These are phyloP conservation scores for Chenopodium album DNA, from an alignment of 148 eudicot species.

Conservation along the genomic window DNA sequence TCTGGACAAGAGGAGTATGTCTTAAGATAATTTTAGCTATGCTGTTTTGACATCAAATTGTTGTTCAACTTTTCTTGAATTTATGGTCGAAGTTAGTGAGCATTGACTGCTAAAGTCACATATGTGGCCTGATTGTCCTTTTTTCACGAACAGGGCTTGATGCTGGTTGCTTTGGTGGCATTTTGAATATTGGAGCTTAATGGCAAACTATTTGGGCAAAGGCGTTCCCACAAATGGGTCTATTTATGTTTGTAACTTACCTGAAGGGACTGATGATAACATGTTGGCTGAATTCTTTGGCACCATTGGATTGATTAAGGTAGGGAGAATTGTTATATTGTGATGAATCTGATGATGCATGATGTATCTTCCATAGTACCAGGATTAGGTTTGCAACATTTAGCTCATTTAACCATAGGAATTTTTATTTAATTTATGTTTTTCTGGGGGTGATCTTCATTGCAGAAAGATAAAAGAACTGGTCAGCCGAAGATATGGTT, in stretches of 20 bases:
- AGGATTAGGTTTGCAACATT: background rate
- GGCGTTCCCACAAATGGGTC: conserved; percentile 70
- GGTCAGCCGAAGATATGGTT: conserved; percentile 96
- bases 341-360: background rate
- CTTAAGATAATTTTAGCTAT: too few species aligned
- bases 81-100: background rate
- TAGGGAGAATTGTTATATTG: conserved; percentile 27
- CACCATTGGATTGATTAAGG: conserved; percentile 94
- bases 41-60: too few species aligned
- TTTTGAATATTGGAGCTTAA: conserved; percentile 46
- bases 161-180: conserved; percentile 16
- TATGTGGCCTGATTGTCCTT: too few species aligned
- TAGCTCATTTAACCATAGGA: background rate
- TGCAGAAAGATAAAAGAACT: conserved; percentile 85
- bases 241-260: conserved; percentile 85
- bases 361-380: background rate
- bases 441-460: background rate
- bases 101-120: background rate
- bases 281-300: conserved; percentile 93
- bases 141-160: conserved; percentile 20
- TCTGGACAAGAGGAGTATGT: background rate
- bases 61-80: too few species aligned
- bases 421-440: background rate
- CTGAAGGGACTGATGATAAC: conserved; percentile 81
- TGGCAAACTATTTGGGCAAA: conserved; percentile 69